Evolutionary conservation across 441 rosid genomes (phyloP), one percentile per base, ranked within the genome.

Genomic region (Brassica hybrid): DNA sequence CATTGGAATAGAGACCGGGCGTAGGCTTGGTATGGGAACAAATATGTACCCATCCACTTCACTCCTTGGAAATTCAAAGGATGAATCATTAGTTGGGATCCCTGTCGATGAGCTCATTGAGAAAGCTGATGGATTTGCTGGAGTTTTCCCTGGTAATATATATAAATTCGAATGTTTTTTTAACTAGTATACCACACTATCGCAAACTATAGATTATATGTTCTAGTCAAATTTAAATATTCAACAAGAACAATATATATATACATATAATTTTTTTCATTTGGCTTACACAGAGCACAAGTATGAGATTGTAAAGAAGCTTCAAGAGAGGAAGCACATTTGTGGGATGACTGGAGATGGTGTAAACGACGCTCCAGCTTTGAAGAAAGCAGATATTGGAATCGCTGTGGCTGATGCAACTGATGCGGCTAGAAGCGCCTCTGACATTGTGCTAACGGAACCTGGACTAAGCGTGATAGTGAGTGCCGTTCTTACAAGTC

Each of bases 281-380:
- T 61, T n/a, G 11, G 48, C 60, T 48, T 65, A 34, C 50, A 81
- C 81, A 91, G 98, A 95, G 75, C 99, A 93, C 78, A 93, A 94
- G 86, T 93, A 91, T 45, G 97, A 94, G 84, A 94, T 94, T 48
- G 98, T 94, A 17, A 93, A 83, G 88, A 91, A 84, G 81, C 83
- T 94, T 50, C 99, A 94, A 77, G 94, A 89, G 32, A 83, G 90
- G 83, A 90, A 90, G 12, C 98, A 93, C 80, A 94, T 94, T 34
- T 88, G 92, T 60, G 99, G 99, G 5, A 94, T 94, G 99, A 94
- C 99, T 3, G 96, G 99, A 73, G 99, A 94, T 58, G 97, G 98
- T 65, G 97, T 94, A 30, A 94, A 94, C 32, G 98, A 94, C 76
- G 98, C 98, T 19, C 99, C 97, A 0, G 97, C 98, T 5, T 78